Evolutionary conservation across 306 rosid genomes (phyloP), one percentile per base, ranked within the genome.

Genomic region (Quillaja saponaria): DNA sequence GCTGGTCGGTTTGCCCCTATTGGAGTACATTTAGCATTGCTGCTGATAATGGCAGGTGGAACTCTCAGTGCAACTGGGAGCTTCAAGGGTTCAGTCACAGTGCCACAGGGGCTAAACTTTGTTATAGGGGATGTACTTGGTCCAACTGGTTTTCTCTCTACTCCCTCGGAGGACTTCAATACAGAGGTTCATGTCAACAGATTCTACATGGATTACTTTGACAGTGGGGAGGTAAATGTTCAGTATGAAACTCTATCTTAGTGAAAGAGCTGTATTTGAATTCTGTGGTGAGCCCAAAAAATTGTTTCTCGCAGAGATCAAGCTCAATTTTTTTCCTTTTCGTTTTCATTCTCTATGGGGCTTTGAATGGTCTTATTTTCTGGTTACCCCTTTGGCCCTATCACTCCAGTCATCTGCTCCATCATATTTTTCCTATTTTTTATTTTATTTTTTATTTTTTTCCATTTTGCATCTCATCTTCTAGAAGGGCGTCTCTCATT

Each of bases 91-190:
- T 78, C 94, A 16, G 96, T 89, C 68, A 92, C 80, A 13, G 99
- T 92, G 73, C 96, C 99, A 1, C 99, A 89, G 71, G 99, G 99
- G 13, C 78, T 92, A 68, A 92, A 88, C 71, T 92, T 92, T 76
- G 91, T 92, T 35, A 78, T 84, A 44, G 98, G 94, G 67, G 98
- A 92, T 81, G 96, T 92, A 50, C 71, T 92, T 14, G 86, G 79
- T 58, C 96, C 98, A 28, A 55, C 71, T 1, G 98, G 98, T 33
- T 82, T 89, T 86, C 88, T 92, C 34, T 86, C 98, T 45, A 53
- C 72, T 47, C 96, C 98, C 10, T 77, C 83, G 1, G 95, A 88
- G 33, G 84, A 82, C 60, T 92, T 92, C 69, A 86, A 83, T 61
- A 86, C 96, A 7, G 98, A 92, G 65, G 80, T 92, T 74, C 98